Conservation (phyloP, 176 grass and related monocot species). For the Bromus sterilis region DNA sequence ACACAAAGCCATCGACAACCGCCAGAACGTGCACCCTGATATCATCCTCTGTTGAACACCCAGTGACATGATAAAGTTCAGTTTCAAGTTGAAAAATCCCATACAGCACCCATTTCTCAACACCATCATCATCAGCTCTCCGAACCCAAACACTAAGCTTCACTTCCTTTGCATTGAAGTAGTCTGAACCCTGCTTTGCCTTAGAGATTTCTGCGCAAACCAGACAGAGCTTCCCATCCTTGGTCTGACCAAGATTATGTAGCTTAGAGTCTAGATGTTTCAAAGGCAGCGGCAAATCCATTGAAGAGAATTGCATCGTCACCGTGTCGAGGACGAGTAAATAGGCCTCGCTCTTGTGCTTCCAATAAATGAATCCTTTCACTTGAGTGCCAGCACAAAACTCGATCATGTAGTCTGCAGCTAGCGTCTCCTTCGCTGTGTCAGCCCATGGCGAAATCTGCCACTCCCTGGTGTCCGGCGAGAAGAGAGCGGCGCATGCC, state of each 20-base stretch:
- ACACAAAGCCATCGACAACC: not conserved
- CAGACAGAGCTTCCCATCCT: not conserved
- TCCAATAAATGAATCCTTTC: not conserved
- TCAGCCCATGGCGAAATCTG: not conserved
- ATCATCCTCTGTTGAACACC: too few species aligned
- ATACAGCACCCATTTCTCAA: not conserved
- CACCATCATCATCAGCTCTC: not conserved
- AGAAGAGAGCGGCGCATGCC: not conserved
- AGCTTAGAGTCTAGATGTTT: not conserved
- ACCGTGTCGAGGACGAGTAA: not conserved
- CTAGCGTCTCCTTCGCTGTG: not conserved
- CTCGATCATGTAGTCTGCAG: not conserved
- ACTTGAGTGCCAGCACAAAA: not conserved
- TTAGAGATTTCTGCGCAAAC: too few species aligned
- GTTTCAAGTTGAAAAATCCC: not conserved
- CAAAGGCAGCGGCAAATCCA: not conserved
- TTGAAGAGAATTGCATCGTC: not conserved
- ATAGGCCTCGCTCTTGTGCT: not conserved
- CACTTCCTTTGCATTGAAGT: accelerated
- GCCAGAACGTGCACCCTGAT: not conserved
- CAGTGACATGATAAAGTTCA: not conserved
- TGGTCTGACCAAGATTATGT: not conserved
- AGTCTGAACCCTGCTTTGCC: too few species aligned
- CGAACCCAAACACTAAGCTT: not conserved
- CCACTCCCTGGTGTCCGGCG: not conserved